A percentile compares a stretch with the other conserved stretches of the same genome.
Evolutionary conservation across 2,329 filamentous ascomycete genomes (phyloP).

Genomic region (Pseudogymnoascus sp.): DNA sequence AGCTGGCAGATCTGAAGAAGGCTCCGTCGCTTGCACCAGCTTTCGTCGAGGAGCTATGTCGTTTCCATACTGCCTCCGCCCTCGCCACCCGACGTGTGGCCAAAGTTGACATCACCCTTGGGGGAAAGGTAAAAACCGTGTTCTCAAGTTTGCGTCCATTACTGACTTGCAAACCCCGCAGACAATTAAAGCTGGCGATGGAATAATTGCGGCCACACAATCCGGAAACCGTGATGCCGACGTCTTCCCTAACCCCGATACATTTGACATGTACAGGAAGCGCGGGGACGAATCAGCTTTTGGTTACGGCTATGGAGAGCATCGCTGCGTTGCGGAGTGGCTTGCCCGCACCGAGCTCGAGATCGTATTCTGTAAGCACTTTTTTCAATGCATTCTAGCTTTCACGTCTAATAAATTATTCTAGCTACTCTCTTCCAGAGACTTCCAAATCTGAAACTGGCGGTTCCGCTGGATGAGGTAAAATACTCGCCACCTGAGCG

Average conservation of each 20-base stretch:
- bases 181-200: constrained; percentile 33
- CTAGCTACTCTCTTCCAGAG: constrained; percentile 32
- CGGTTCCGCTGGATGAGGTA: constrained; percentile 32
- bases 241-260: constrained; percentile 33
- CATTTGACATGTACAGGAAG: constrained; percentile 37
- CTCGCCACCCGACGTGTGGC: constrained; percentile 40
- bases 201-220: constrained; percentile 40
- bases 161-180: constrained; percentile 13
- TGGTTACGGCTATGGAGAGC: constrained; percentile 39
- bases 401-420: not conserved
- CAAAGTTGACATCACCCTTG: constrained; percentile 38
- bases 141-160: not conserved
- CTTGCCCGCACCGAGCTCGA: constrained; percentile 36
- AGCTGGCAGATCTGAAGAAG: constrained; percentile 34
- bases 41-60: constrained; percentile 42
- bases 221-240: constrained; percentile 41
- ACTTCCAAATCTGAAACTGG: constrained; percentile 34
- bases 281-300: constrained; percentile 30
- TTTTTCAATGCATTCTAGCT: not conserved
- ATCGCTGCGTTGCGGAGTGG: constrained; percentile 39
- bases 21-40: constrained; percentile 30
- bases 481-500: constrained; percentile 31
- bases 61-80: constrained; percentile 40
- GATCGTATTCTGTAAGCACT: constrained; percentile 35
- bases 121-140: constrained; percentile 29